phyloP scores from a whole-genome alignment of 2,329 filamentous ascomycete genomes.

The Diaporthe longicolla region DNA sequence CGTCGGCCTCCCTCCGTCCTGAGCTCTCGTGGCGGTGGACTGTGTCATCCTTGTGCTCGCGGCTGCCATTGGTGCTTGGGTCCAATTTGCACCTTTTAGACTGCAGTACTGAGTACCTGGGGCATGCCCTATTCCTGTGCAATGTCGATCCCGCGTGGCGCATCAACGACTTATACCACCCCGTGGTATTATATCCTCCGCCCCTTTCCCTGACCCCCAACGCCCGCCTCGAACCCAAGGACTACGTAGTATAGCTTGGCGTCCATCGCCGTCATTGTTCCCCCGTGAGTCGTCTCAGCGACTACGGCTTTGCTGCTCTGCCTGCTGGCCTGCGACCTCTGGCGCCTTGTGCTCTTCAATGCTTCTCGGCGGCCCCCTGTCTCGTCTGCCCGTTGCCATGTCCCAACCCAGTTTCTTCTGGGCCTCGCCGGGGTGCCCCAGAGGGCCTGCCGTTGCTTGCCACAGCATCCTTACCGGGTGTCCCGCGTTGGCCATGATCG shows the following conservation, averaged over 20 bases:
- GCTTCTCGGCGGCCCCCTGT: constrained; percentile 5
- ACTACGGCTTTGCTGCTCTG: background rate
- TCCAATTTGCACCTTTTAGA: background rate
- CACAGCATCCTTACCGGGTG: constrained; percentile 7
- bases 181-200: constrained; percentile 12
- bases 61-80: background rate
- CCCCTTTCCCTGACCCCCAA: constrained; percentile 1
- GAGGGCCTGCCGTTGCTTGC: constrained; percentile 16
- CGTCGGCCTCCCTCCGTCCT: background rate
- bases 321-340: background rate
- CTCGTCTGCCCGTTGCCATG: background rate
- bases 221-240: background rate
- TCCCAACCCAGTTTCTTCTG: constrained; percentile 11
- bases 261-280: constrained; percentile 14
- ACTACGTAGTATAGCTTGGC: constrained; percentile 14
- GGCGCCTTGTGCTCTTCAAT: background rate
- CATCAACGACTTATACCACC: constrained; percentile 25
- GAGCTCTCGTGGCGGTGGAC: background rate
- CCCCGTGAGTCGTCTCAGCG: background rate
- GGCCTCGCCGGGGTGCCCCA: background rate
- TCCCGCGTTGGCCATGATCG: constrained; percentile 4
- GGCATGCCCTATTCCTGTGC: background rate
- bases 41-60: constrained; percentile 5
- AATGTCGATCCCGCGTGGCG: constrained; percentile 14
- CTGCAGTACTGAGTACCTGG: background rate